A percentile compares a stretch with the other conserved stretches of the same genome.
Conservation (phyloP, 257 asterid species). For the Solanum gracilifrons region DNA sequence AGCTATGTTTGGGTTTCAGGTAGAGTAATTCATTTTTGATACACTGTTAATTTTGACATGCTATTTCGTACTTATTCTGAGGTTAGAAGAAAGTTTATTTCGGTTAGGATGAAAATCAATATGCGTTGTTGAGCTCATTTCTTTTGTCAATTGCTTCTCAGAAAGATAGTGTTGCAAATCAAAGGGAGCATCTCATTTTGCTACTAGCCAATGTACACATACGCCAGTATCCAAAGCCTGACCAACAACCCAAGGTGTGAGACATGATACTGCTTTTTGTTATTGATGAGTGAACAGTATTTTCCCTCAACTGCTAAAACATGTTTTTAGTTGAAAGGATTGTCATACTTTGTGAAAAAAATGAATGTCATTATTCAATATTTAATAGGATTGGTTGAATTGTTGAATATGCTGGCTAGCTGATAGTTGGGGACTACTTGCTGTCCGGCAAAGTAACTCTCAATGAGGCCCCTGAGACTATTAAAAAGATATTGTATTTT, state of each 20-base stretch:
- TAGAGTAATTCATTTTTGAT: not conserved
- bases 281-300: not conserved
- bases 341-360: not conserved
- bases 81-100: not conserved
- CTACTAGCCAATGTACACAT: slow-evolving; percentile 96
- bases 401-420: not conserved
- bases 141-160: slow-evolving; percentile 27
- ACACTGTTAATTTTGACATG: not conserved
- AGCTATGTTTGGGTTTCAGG: slow-evolving; percentile 99
- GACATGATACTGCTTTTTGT: slow-evolving; percentile 9
- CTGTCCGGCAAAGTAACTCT: not conserved
- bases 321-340: not conserved
- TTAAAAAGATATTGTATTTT: not conserved
- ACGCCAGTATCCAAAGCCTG: slow-evolving; percentile 94
- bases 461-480: not conserved
- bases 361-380: not conserved
- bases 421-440: not conserved
- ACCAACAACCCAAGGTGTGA: slow-evolving; percentile 92
- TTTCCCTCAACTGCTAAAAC: not conserved
- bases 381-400: not conserved
- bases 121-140: slow-evolving; percentile 3
- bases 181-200: slow-evolving; percentile 95
- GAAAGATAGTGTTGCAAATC: slow-evolving; percentile 95
- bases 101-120: not conserved
- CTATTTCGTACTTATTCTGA: not conserved